Base-by-base conservation (phyloP, 176 grass and related monocot genomes). In the Triticum timopheevii region DNA sequence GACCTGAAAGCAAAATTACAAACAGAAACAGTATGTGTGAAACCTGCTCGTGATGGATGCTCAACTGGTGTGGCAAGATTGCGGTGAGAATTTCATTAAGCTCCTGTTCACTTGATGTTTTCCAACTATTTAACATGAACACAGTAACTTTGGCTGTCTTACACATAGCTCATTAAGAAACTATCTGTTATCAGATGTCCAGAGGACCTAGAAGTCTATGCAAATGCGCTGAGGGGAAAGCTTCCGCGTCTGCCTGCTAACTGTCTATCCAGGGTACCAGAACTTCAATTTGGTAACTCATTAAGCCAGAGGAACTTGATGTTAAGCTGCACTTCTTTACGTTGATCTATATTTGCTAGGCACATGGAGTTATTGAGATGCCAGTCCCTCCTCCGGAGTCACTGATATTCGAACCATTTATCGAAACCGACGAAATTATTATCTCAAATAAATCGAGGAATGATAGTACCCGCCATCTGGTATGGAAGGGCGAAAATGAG, bases 41-140 rank as follows among this genome's bases (percentile, higher is more conserved):
- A 98, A 88, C 96, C 96, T 82, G 86, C 92, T 89, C 73, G 92
- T 86, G 96, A 98, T 25, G 96, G 96, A 73, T 98, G 96, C 84
- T 98, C 96, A 42, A 98, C 96, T 92, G 96, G 96, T 79, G 93
- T 98, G 68, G 96, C 93, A 86, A 95, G 96, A 94, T 77, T 98
- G 68, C 83, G 96, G 96, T 95, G 88, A 86, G 79, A 54, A 78
- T 84, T 84, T 80, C 69, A 36, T 56, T 36, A 38, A 54, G 19
- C 42, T 86, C 69, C 25, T 65, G 54, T 28, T 19, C 15, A 16
- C 20, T 71, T 45, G n/a, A 40, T 20, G 20, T 86, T 62, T 31
- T 73, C 50, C 0, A 56, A 39, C 15, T 58, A 80, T 77, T 44
- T 28, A 34, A 87, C 6, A 1, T 84, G 49, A 6, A 0, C 65